A percentile compares a stretch with the other conserved stretches of the same genome.
Conservation (phyloP, 345 rosid species). For the Boechera retrofracta region DNA sequence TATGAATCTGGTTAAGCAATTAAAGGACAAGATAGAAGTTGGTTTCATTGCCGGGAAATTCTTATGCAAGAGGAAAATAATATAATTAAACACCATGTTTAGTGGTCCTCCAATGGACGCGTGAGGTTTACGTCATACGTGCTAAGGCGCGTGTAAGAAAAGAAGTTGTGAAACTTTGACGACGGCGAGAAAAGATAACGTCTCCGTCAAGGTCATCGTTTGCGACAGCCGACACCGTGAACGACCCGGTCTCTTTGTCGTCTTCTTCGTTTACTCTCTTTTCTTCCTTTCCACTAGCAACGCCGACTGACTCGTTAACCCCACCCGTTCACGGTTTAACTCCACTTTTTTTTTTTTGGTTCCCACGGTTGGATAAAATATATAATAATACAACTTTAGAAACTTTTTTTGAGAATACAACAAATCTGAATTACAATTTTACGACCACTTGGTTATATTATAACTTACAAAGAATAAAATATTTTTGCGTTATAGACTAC, state of each 20-base stretch:
- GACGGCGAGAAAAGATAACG: constrained; percentile 24
- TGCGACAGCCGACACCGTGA: constrained; percentile 46
- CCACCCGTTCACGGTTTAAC: not conserved
- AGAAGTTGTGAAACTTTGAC: constrained; percentile 19
- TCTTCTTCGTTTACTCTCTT: constrained; percentile 25
- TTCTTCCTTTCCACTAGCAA: constrained; percentile 11
- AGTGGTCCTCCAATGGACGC: constrained; percentile 25
- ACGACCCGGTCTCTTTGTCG: constrained; percentile 34
- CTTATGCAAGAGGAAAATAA: constrained; percentile 34
- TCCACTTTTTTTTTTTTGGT: not conserved
- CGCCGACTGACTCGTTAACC: constrained; percentile 25
- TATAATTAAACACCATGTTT: not conserved
- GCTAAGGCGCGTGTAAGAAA: constrained; percentile 19
- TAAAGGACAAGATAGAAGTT: constrained; percentile 45
- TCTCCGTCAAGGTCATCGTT: constrained; percentile 45
- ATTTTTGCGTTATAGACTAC: constrained; percentile 18
- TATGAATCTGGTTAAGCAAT: constrained; percentile 43
- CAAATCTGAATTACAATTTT: constrained; percentile 23
- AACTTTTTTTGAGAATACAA: too few species aligned
- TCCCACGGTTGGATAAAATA: too few species aligned
- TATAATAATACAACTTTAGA: not conserved
- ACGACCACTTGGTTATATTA: constrained; percentile 23
- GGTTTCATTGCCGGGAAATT: constrained; percentile 45
- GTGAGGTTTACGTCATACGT: not conserved
- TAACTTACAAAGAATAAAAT: not conserved